Percentiles rank a stretch among this genome's conserved stretches.
phyloP scores from a whole-genome alignment of 202 grass and related monocot species.

The Schoenoplectus triqueter region DNA sequence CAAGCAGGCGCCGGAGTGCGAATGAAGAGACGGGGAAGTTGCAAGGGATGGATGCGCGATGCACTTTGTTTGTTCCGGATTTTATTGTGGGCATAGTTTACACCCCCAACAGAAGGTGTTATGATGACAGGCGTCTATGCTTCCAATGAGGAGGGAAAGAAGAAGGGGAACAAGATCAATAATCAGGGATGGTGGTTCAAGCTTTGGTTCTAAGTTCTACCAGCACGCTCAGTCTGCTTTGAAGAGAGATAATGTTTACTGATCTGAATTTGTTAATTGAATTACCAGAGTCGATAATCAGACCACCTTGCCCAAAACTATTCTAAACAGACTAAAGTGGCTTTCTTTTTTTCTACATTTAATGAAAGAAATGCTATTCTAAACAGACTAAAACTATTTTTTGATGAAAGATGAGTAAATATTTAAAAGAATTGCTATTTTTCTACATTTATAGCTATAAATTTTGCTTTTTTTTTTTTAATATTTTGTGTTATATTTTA shows the following conservation, averaged over 20 bases:
- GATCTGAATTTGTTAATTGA: neutral
- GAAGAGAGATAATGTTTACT: conserved; percentile 47
- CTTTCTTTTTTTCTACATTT: no score
- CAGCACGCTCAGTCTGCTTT: conserved; percentile 78
- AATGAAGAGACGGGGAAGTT: no score
- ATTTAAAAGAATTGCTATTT: no score
- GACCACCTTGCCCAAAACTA: no score
- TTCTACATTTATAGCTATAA: no score
- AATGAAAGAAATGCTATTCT: no score
- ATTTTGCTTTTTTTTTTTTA: no score
- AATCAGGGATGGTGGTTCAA: conserved; percentile 88
- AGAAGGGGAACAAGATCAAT: conserved; percentile 92
- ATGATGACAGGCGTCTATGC: conserved; percentile 92
- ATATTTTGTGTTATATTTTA: no score
- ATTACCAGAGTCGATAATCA: neutral
- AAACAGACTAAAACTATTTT: no score
- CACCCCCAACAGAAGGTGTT: conserved; percentile 54
- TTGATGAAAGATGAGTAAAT: no score
- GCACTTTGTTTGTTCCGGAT: conserved; percentile 49
- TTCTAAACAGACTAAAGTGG: neutral
- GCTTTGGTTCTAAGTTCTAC: conserved; percentile 67
- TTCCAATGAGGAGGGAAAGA: conserved; percentile 86
- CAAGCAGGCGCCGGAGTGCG: no score
- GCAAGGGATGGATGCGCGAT: no score
- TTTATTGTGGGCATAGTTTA: conserved; percentile 90